These are phyloP conservation scores for Eimeria zaria DNA, from an alignment of 169 alveolate species.

Conservation along the genomic window DNA sequence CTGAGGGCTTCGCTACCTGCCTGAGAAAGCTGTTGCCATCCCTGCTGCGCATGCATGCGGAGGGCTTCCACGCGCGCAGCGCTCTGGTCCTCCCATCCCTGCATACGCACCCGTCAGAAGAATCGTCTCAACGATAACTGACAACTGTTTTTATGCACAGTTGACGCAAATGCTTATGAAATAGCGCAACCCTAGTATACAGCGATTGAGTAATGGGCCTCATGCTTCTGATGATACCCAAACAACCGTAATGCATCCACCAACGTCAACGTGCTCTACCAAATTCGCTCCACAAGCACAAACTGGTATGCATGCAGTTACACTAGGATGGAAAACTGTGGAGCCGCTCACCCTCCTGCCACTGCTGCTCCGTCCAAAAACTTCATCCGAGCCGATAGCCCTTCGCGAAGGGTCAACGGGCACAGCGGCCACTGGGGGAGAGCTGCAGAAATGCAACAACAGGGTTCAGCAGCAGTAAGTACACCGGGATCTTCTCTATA, in stretches of 20 bases:
- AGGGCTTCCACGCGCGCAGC: conserved; percentile 77
- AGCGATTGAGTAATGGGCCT: background rate
- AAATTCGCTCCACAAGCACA: background rate
- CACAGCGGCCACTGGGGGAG: conserved; percentile 73
- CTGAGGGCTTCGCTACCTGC: conserved; percentile 79
- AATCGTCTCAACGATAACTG: background rate
- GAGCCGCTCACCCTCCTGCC: conserved; percentile 15
- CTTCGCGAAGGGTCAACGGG: conserved; percentile 78
- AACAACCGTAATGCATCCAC: background rate
- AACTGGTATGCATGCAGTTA: background rate
- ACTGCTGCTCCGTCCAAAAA: conserved; percentile 69
- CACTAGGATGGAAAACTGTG: background rate
- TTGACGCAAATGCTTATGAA: background rate
- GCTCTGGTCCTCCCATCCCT: conserved; percentile 75
- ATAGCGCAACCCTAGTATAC: background rate
- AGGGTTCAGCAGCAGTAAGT: background rate
- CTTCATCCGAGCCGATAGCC: conserved; percentile 79
- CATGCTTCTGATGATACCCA: background rate
- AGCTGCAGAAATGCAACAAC: conserved; percentile 6
- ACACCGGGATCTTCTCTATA: background rate
- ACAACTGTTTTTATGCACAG: background rate
- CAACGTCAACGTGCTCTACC: background rate
- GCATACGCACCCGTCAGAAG: background rate
- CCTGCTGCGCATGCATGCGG: conserved; percentile 79
- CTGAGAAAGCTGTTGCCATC: conserved; percentile 79